phyloP scores from a whole-genome alignment of 2,329 filamentous ascomycete species.

The Stylonectria norvegica region DNA sequence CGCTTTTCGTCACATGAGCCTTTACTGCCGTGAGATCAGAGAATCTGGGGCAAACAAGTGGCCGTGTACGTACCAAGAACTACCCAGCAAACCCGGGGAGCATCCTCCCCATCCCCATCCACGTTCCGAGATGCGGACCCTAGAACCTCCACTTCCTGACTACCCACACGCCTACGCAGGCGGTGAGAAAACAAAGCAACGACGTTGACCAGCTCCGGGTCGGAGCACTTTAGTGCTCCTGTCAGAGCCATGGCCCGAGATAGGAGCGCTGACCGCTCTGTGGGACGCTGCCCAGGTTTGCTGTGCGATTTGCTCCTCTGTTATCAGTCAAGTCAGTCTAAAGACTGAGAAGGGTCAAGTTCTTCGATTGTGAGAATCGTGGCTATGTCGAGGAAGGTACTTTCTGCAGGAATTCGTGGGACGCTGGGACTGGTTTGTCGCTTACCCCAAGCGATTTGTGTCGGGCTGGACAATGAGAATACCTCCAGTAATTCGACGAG shows the following conservation, averaged over 20 bases:
- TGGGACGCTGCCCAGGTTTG: no score
- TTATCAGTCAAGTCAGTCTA: no score
- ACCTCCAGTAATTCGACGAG: not conserved
- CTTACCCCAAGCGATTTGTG: no score
- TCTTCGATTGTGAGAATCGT: no score
- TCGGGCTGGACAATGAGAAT: slow-evolving; percentile 5
- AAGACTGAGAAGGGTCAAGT: no score
- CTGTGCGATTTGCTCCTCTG: no score
- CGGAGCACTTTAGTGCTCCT: slow-evolving; percentile 18
- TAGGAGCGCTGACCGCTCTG: slow-evolving; percentile 15
- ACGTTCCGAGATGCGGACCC: no score
- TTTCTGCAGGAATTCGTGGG: slow-evolving; percentile 11
- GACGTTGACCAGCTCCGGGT: slow-evolving; percentile 5
- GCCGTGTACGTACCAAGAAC: slow-evolving; percentile 6
- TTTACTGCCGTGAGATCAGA: slow-evolving; percentile 21
- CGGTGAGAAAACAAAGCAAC: slow-evolving; percentile 27
- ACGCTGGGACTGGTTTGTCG: slow-evolving; percentile 9
- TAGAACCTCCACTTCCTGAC: slow-evolving; percentile 18
- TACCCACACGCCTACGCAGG: slow-evolving; percentile 17
- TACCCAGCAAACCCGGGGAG: slow-evolving; percentile 9
- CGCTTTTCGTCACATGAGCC: slow-evolving; percentile 25
- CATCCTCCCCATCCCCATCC: no score
- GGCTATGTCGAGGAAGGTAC: slow-evolving; percentile 7
- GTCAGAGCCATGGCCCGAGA: slow-evolving; percentile 11
- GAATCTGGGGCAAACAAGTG: slow-evolving; percentile 14